Percentiles rank a stretch among this genome's conserved stretches.
Evolutionary conservation across 371 early-diverging fungal species (phyloP).

Genomic region (Sporodiniella umbellata): DNA sequence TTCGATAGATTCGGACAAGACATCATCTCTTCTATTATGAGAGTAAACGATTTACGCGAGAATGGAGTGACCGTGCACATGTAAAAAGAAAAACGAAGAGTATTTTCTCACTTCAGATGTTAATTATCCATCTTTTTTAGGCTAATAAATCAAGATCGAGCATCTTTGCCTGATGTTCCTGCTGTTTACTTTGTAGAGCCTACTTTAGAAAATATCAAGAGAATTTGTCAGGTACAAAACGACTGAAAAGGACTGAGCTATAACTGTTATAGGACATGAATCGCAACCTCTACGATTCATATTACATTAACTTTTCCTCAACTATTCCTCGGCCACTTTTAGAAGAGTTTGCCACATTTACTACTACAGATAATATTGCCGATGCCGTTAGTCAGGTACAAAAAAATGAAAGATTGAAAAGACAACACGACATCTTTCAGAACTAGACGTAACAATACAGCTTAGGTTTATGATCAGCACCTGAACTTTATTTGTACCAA

Average conservation of each 20-base stretch:
- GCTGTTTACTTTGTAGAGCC: slow-evolving; percentile 98
- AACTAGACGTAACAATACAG: no score
- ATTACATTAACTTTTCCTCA: slow-evolving; percentile 93
- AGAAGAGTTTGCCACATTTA: slow-evolving; percentile 88
- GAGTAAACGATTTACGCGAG: slow-evolving; percentile 96
- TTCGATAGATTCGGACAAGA: slow-evolving; percentile 94
- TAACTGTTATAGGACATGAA: slow-evolving; percentile 71
- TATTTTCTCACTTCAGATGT: no score
- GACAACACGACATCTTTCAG: no score
- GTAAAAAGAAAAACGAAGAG: no score
- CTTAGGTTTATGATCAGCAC: slow-evolving; percentile 93
- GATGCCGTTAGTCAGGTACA: slow-evolving; percentile 74
- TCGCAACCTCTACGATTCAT: slow-evolving; percentile 90
- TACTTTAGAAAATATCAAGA: slow-evolving; percentile 77
- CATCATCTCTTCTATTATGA: slow-evolving; percentile 95
- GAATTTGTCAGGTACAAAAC: slow-evolving; percentile 67
- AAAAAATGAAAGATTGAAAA: not conserved
- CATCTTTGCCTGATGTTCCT: slow-evolving; percentile 93
- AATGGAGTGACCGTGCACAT: slow-evolving; percentile 98
- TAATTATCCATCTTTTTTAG: no score
- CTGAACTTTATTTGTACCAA: slow-evolving; percentile 92
- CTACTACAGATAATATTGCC: slow-evolving; percentile 70
- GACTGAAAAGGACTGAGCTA: not conserved
- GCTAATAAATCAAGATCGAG: slow-evolving; percentile 76
- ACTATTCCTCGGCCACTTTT: slow-evolving; percentile 86